Evolutionary conservation across 2,329 filamentous ascomycete species (phyloP).

Genomic region (Colletotrichum sp.): DNA sequence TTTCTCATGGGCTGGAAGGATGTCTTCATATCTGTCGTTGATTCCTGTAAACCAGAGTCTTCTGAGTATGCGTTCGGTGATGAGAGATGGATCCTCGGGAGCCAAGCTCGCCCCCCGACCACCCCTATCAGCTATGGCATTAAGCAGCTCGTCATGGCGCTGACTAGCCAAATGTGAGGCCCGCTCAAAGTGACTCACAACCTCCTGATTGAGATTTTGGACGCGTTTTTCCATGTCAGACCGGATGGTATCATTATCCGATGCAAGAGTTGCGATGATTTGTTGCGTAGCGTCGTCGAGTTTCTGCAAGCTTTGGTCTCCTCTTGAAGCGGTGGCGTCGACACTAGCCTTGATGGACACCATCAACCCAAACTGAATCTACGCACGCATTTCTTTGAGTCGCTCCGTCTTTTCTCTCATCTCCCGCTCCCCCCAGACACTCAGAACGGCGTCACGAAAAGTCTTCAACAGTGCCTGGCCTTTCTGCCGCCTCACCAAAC

Average conservation of each 20-base stretch:
- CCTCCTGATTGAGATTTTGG: too few relatives aligned
- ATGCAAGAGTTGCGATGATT: background rate
- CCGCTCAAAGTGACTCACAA: background rate
- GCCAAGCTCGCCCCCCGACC: fast-evolving
- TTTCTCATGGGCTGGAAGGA: background rate
- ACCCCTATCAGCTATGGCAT: background rate
- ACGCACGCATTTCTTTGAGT: background rate
- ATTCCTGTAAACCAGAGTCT: background rate
- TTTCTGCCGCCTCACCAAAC: too few relatives aligned
- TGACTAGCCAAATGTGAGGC: background rate
- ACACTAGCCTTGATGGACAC: background rate
- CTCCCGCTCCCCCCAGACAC: background rate
- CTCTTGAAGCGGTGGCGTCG: background rate
- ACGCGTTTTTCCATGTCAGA: background rate
- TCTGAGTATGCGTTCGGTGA: background rate
- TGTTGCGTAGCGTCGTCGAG: background rate
- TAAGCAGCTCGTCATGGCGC: background rate
- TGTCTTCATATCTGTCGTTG: background rate
- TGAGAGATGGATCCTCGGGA: fast-evolving
- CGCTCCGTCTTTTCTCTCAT: background rate
- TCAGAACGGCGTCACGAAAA: too few relatives aligned
- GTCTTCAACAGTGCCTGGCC: too few relatives aligned
- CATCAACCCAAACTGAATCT: background rate
- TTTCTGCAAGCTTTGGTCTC: fast-evolving
- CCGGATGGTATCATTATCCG: background rate